Evolutionary conservation across 179 eudicot genomes (phyloP).

Genomic region (Beta corolliflora): DNA sequence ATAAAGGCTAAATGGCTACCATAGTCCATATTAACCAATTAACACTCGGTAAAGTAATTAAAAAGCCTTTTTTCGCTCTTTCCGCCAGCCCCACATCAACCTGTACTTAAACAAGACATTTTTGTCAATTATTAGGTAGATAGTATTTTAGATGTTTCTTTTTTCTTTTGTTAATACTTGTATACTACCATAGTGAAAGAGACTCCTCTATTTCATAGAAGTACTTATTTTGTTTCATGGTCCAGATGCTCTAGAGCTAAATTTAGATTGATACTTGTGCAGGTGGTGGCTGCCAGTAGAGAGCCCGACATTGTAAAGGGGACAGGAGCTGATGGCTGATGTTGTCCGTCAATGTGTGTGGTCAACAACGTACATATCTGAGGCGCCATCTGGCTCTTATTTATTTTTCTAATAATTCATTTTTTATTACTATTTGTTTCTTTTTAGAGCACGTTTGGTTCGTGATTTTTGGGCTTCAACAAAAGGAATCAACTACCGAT

Average conservation of each 20-base stretch:
- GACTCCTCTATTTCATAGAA: neutral
- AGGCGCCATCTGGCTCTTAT: neutral
- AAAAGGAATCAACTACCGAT: no score
- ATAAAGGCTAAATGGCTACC: neutral
- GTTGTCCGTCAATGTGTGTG: neutral
- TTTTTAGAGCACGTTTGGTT: no score
- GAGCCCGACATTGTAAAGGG: constrained; percentile 21
- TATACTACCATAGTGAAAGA: neutral
- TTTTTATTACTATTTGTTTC: neutral
- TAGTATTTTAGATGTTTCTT: neutral
- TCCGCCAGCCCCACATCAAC: no score
- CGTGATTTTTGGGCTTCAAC: no score
- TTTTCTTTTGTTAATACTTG: neutral
- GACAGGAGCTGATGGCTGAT: constrained; percentile 15
- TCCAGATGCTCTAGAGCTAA: neutral
- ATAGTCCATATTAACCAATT: neutral
- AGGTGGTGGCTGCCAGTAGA: constrained; percentile 19
- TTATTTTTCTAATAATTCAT: neutral
- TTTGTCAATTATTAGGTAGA: neutral
- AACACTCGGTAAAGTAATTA: neutral
- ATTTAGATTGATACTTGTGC: neutral
- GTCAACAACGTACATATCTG: constrained; percentile 1
- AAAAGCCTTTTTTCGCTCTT: no score
- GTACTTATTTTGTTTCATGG: neutral
- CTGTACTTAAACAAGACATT: no score